Evolutionary conservation across 768 basidiomycete species (phyloP).

Genomic region (Rhodotorula toruloides): DNA sequence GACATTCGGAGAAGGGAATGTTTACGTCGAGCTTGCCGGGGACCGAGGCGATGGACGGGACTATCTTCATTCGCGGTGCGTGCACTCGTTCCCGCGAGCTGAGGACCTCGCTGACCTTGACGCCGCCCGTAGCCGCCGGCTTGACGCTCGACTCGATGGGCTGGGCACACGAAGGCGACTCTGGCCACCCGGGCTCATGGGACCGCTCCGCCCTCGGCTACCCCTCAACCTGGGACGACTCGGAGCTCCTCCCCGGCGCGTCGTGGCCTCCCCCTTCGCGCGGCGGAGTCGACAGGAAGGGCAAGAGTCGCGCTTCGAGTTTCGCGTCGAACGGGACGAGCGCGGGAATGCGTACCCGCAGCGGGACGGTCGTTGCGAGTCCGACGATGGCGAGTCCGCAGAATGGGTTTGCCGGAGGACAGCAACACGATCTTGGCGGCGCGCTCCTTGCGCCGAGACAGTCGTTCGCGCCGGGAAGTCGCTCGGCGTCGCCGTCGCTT

Average conservation of each 20-base stretch:
- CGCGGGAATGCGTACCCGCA: not conserved
- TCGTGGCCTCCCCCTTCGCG: not conserved
- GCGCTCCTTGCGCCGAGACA: slow-evolving; percentile 1
- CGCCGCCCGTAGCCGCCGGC: slow-evolving; percentile 26
- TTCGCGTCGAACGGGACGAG: too few species aligned
- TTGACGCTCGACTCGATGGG: slow-evolving; percentile 37
- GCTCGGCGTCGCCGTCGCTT: not conserved
- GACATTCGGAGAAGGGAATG: slow-evolving; percentile 27
- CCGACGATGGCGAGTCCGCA: not conserved
- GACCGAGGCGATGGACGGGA: slow-evolving; percentile 37
- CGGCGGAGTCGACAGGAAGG: slow-evolving; percentile 7
- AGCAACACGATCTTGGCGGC: not conserved
- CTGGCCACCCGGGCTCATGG: slow-evolving; percentile 26
- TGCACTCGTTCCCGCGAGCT: not conserved
- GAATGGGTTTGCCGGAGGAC: not conserved
- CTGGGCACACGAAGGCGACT: slow-evolving; percentile 40
- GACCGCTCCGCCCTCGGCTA: slow-evolving; percentile 39
- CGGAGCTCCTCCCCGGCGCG: slow-evolving; percentile 18
- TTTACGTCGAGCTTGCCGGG: slow-evolving; percentile 27
- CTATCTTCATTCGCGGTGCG: slow-evolving; percentile 40
- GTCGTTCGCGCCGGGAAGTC: not conserved
- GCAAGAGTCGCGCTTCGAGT: slow-evolving; percentile 10
- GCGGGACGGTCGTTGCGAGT: not conserved
- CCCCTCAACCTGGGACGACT: slow-evolving; percentile 34
- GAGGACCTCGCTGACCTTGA: too few species aligned